Evolutionary conservation across 73 alveolate species (phyloP), one percentile per base, ranked within the genome.

Genomic region (Stentor roeselii): DNA sequence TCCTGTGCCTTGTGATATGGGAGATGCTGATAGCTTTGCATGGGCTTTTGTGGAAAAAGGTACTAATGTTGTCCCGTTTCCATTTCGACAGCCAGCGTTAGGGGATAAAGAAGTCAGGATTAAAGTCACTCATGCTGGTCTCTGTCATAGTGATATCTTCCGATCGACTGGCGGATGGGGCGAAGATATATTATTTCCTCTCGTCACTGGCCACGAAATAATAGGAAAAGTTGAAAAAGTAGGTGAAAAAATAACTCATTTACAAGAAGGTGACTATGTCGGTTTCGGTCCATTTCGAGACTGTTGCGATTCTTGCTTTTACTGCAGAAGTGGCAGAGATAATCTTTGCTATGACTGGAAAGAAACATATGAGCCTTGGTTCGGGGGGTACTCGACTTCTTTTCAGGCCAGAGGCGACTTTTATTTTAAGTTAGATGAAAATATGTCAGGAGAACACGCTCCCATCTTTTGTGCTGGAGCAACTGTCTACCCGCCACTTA

Each of bases 401-500:
- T 90, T 90, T 34, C 92, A 92, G 86, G 90, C 89, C 40, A 90
- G 91, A 0, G 88, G 78, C 75, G 87, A 89, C 39, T 85, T 85
- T 90, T 83, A 88, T 83, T 92, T 78, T 76, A 84, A 86, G 60
- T 75, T 92, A 77, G 94, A 95, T 3, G 90, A 90, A 4, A 75
- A 84, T 42, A 86, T 92, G 42, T 84, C 93, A 38, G 6, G 83
- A n/a, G 75, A 83, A 39, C 78, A 83, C 40, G 95, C 94, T 3
- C 97, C 97, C n/a, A 90, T 92, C n/a, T 83, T 92, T 50, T 92
- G 97, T 76, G 97, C 97, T 3, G 97, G 97, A 30, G 83, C 89
- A n/a, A 92, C 97, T n/a, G 92, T 90, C n/a, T 92, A 82, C 86
- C 83, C 85, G 60, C 97, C 97, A 39, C 86, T 92, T 21, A 87